These are phyloP conservation scores for Verticillium nonalfalfae DNA, from an alignment of 2,329 filamentous ascomycete genomes.

Conservation along the genomic window DNA sequence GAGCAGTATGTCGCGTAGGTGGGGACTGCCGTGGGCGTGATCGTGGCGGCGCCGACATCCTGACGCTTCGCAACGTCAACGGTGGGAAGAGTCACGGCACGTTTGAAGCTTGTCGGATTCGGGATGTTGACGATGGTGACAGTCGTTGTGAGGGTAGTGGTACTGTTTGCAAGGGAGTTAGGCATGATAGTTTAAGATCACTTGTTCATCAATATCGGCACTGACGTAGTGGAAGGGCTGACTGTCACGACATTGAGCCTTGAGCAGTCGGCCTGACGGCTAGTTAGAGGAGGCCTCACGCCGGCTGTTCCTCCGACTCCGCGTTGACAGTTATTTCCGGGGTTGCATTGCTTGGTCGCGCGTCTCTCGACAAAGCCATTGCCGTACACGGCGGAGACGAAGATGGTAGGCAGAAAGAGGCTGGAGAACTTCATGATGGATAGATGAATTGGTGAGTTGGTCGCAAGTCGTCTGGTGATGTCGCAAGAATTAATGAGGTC, in stretches of 20 bases:
- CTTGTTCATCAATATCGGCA: not conserved
- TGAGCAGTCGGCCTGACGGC: not conserved
- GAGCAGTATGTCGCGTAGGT: not conserved
- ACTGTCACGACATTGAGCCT: not conserved
- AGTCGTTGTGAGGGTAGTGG: not conserved
- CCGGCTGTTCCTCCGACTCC: constrained; percentile 2
- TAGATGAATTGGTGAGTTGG: not conserved
- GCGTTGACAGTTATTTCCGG: constrained; percentile 6
- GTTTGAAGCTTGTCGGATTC: not conserved
- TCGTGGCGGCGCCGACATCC: not conserved
- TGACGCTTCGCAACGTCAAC: not conserved
- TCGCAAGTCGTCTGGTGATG: too few species aligned
- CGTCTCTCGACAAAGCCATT: not conserved
- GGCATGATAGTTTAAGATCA: not conserved
- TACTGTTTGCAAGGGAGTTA: not conserved
- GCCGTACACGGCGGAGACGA: not conserved
- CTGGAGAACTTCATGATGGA: not conserved
- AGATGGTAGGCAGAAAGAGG: not conserved
- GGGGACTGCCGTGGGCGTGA: not conserved
- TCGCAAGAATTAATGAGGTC: too few species aligned
- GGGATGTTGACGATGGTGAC: not conserved
- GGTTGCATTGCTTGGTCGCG: not conserved
- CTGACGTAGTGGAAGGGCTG: not conserved
- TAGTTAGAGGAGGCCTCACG: not conserved
- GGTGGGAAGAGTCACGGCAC: not conserved